Evolutionary conservation across 1,284 basidiomycete species (phyloP).

Genomic region (Neonothopanus nambi): DNA sequence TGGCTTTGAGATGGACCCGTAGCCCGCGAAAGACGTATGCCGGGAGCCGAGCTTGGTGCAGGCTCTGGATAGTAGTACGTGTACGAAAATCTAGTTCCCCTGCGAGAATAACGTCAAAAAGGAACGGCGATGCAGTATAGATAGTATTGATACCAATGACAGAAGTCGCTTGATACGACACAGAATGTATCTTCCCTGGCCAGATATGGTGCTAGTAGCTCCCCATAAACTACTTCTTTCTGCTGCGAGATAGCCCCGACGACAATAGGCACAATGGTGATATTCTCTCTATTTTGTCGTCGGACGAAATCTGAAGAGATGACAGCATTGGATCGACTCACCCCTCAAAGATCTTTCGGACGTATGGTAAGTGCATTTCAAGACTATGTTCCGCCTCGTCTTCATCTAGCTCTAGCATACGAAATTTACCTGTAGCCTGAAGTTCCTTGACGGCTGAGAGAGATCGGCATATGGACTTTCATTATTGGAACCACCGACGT

Average conservation of each 20-base stretch:
- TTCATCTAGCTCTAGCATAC: conserved; percentile 60
- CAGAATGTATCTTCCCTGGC: conserved; percentile 79
- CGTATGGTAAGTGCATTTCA: conserved; percentile 96
- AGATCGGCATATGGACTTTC: not conserved
- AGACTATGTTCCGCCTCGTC: conserved; percentile 98
- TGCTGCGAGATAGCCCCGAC: conserved; percentile 79
- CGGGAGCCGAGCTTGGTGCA: conserved; percentile 49
- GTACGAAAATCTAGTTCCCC: conserved; percentile 90
- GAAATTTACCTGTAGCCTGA: conserved; percentile 69
- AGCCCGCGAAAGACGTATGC: conserved; percentile 52
- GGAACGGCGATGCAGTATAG: not conserved
- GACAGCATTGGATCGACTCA: conserved; percentile 32
- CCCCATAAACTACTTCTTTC: conserved; percentile 65
- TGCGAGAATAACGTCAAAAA: conserved; percentile 31
- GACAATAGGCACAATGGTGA: conserved; percentile 87
- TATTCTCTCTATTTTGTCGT: conserved; percentile 54
- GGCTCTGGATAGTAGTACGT: conserved; percentile 86
- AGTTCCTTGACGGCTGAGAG: conserved; percentile 70
- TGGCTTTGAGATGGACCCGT: conserved; percentile 39
- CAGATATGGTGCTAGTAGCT: conserved; percentile 80
- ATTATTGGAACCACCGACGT: conserved; percentile 26
- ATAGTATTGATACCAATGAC: conserved; percentile 86
- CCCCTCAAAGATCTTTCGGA: conserved; percentile 86
- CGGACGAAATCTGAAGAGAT: not conserved
- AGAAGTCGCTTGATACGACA: conserved; percentile 95